Base-by-base conservation (phyloP, 768 basidiomycete genomes). In the Hypsizygus marmoreus region DNA sequence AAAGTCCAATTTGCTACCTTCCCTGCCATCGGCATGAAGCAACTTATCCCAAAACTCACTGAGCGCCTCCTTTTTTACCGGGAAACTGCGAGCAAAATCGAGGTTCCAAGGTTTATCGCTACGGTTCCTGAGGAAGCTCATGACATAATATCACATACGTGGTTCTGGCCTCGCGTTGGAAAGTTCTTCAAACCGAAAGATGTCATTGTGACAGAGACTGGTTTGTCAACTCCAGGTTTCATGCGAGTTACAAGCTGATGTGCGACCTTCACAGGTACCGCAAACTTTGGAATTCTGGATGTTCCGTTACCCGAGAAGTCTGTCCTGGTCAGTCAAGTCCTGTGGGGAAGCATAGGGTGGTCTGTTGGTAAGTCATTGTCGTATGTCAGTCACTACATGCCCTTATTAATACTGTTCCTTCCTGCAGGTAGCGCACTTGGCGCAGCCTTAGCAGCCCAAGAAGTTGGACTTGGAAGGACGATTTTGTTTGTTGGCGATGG, bases 341-440 rank as follows among this genome's bases (percentile, higher is more conserved):
- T 97, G 4, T 97, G 89, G 85, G 94, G 95, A 39, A 86, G 86
- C 47, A 97, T 97, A 54, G 95, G 95, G 0, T 97, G 87, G 86
- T 82, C 86, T 13, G 81, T 88, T 30, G 90, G 91, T 71, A 63
- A 69, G 73, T 55, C 8, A 0, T 2, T 5, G 4, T 24, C 14
- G 14, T n/a, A n/a, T n/a, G n/a, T n/a, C 30, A 39, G 19, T 19
- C 14, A 6, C 7, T 14, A n/a, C 30, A 17, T 36, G 9, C 14
- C 4, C 12, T 6, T 7, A 33, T 19, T 16, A 31, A 23, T 30
- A 11, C 22, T 8, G 17, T 6, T 1, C 7, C 6, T 43, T n/a
- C 2, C 9, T 23, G 7, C 38, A 80, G 80, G 81, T 6, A 79
- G 80, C 34, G 76, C 80, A 13, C 76, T 94, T 0, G 92, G 93